Evolutionary conservation across 2,329 filamentous ascomycete species (phyloP).

Genomic region (Calycina marina): DNA sequence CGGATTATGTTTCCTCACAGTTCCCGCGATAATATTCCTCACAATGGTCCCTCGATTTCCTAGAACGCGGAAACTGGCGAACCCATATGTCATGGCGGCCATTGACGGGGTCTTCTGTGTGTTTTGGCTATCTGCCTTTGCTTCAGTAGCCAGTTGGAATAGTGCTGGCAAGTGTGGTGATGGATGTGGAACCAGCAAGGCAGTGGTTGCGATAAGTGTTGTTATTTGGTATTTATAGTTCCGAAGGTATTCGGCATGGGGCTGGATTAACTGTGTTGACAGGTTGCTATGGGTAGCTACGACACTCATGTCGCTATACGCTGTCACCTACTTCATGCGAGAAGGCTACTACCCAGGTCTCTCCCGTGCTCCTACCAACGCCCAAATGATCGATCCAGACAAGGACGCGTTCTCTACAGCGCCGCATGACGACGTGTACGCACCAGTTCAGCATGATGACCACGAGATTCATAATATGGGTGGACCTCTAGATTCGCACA

Average conservation of each 20-base stretch:
- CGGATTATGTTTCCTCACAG: slow-evolving; percentile 48
- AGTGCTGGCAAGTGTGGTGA: slow-evolving; percentile 36
- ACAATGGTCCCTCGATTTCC: slow-evolving; percentile 49
- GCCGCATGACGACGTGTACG: slow-evolving; percentile 53
- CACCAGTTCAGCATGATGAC: slow-evolving; percentile 37
- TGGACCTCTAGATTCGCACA: not conserved
- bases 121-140: slow-evolving; percentile 53
- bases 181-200: slow-evolving; percentile 46
- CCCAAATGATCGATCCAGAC: slow-evolving; percentile 46
- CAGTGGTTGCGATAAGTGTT: slow-evolving; percentile 45
- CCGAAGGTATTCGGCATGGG: too few relatives aligned
- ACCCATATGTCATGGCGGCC: slow-evolving; percentile 44
- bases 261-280: too few relatives aligned
- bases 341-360: slow-evolving; percentile 44
- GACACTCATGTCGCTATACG: slow-evolving; percentile 43
- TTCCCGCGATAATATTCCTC: slow-evolving; percentile 50
- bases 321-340: slow-evolving; percentile 45
- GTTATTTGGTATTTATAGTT: slow-evolving; percentile 42
- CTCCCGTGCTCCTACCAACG: slow-evolving; percentile 18
- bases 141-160: slow-evolving; percentile 51
- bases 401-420: slow-evolving; percentile 56
- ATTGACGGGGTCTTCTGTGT: slow-evolving; percentile 43
- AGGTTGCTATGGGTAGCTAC: slow-evolving; percentile 42
- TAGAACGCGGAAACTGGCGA: slow-evolving; percentile 44
- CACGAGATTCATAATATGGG: slow-evolving; percentile 11